Evolutionary conservation across 495 filamentous ascomycete species (phyloP).

Genomic region (Hypoxylon crocopeplum): DNA sequence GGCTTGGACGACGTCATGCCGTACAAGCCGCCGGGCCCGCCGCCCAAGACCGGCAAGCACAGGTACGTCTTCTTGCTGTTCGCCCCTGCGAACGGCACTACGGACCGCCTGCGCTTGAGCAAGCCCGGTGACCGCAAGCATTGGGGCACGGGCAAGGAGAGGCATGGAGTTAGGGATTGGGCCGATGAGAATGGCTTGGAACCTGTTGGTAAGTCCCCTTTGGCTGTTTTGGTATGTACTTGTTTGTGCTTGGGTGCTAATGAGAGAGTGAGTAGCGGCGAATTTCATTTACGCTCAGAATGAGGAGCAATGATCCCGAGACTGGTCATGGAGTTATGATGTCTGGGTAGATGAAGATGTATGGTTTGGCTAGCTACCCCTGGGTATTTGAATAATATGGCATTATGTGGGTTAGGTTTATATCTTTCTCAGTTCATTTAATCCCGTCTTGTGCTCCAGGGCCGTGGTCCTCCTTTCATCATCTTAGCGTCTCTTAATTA

Average conservation of each 20-base stretch:
- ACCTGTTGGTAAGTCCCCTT: slow-evolving; percentile 68
- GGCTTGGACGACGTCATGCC: slow-evolving; percentile 56
- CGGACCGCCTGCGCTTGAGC: slow-evolving; percentile 51
- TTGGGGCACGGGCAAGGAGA: slow-evolving; percentile 65
- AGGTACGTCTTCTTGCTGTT: slow-evolving; percentile 71
- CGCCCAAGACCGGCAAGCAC: slow-evolving; percentile 70
- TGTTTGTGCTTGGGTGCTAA: slow-evolving; percentile 22
- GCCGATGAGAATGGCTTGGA: slow-evolving; percentile 64
- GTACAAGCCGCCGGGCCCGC: slow-evolving; percentile 68
- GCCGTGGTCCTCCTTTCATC: too few relatives aligned
- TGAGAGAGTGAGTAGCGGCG: slow-evolving; percentile 49
- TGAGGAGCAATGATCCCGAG: slow-evolving; percentile 65
- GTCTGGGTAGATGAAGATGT: too few relatives aligned
- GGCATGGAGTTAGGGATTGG: slow-evolving; percentile 68
- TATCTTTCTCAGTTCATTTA: too few relatives aligned
- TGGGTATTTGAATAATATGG: too few relatives aligned
- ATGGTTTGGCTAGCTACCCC: too few relatives aligned
- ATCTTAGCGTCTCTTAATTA: too few relatives aligned
- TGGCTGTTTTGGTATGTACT: background rate
- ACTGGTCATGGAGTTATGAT: too few relatives aligned
- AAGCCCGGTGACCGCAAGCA: slow-evolving; percentile 64
- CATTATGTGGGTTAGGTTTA: too few relatives aligned
- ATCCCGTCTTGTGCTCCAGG: too few relatives aligned
- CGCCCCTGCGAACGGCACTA: slow-evolving; percentile 49
- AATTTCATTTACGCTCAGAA: slow-evolving; percentile 73